A percentile compares a stretch with the other conserved stretches of the same genome.
phyloP scores from a whole-genome alignment of 495 filamentous ascomycete genomes.

The Daldinia concentrica region DNA sequence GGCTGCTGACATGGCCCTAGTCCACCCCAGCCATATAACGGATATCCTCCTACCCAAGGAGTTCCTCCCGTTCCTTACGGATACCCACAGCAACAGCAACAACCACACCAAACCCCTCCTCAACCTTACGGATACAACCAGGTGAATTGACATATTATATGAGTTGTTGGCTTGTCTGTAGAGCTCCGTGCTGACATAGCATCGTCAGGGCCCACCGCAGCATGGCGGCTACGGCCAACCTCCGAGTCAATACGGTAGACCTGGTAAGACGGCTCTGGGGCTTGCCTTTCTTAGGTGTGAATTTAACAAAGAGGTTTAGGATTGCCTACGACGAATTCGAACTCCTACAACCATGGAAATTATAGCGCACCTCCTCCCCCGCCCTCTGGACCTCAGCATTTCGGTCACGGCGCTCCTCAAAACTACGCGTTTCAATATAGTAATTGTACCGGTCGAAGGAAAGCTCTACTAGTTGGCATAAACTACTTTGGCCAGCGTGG shows the following conservation, averaged over 20 bases:
- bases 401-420: conserved; percentile 80
- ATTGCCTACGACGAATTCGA: conserved; percentile 58
- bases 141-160: conserved; percentile 38
- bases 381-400: conserved; percentile 68
- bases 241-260: conserved; percentile 54
- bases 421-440: conserved; percentile 90
- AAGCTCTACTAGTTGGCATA: conserved; percentile 94
- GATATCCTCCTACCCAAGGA: conserved; percentile 53
- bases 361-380: conserved; percentile 65
- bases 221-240: conserved; percentile 53
- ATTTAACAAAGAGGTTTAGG: conserved; percentile 39
- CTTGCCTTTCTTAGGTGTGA: not conserved
- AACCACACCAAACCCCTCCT: conserved; percentile 52
- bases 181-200: conserved; percentile 29
- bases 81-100: conserved; percentile 52
- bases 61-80: conserved; percentile 49
- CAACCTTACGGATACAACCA: conserved; percentile 47
- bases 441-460: conserved; percentile 87
- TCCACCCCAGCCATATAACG: conserved; percentile 47
- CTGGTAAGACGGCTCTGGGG: conserved; percentile 46
- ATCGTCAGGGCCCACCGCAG: conserved; percentile 52
- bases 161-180: conserved; percentile 38
- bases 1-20: conserved; percentile 38
- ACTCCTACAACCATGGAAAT: conserved; percentile 64
- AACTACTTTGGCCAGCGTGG: conserved; percentile 97